Percentiles rank a stretch among this genome's conserved stretches.
phyloP scores from a whole-genome alignment of 768 basidiomycete species.

The Hygrophorus pudorinus region DNA sequence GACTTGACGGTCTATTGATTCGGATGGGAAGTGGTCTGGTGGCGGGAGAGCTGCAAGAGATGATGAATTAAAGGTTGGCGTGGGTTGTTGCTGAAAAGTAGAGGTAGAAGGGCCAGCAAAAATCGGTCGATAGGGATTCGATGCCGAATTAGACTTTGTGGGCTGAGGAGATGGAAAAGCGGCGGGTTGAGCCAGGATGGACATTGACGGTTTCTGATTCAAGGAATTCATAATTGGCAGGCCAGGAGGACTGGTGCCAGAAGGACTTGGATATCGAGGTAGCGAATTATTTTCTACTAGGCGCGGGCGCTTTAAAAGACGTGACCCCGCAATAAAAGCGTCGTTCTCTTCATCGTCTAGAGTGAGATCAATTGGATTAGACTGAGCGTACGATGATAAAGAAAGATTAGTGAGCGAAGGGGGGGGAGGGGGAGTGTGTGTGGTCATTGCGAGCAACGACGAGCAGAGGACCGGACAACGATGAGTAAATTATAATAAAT shows the following conservation, averaged over 20 bases:
- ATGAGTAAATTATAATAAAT: not conserved
- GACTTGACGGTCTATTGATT: constrained; percentile 35
- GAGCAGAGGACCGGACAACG: not conserved
- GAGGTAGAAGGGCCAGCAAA: constrained; percentile 38
- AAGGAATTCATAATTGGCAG: constrained; percentile 16
- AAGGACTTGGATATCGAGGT: constrained; percentile 1
- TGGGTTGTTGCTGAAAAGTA: constrained; percentile 20
- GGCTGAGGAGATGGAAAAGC: not conserved
- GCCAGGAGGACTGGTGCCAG: constrained; percentile 4
- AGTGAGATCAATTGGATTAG: constrained; percentile 62
- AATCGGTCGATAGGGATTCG: constrained; percentile 31
- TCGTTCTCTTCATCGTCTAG: constrained; percentile 54
- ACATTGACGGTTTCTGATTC: constrained; percentile 6
- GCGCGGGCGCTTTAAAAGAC: constrained; percentile 34
- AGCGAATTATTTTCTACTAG: constrained; percentile 18
- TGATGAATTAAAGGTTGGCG: constrained; percentile 15
- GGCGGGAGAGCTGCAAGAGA: constrained; percentile 15
- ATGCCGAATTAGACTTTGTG: not conserved
- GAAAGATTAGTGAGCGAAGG: constrained; percentile 25
- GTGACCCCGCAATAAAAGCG: constrained; percentile 16
- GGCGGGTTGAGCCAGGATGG: constrained; percentile 12
- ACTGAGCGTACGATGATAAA: constrained; percentile 28
- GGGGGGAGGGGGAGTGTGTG: constrained; percentile 20
- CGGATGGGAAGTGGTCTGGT: constrained; percentile 3
- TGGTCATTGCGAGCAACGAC: constrained; percentile 11